Evolutionary conservation across 768 basidiomycete genomes (phyloP).

Genomic region (Rhodosporidiobolus odoratus): DNA sequence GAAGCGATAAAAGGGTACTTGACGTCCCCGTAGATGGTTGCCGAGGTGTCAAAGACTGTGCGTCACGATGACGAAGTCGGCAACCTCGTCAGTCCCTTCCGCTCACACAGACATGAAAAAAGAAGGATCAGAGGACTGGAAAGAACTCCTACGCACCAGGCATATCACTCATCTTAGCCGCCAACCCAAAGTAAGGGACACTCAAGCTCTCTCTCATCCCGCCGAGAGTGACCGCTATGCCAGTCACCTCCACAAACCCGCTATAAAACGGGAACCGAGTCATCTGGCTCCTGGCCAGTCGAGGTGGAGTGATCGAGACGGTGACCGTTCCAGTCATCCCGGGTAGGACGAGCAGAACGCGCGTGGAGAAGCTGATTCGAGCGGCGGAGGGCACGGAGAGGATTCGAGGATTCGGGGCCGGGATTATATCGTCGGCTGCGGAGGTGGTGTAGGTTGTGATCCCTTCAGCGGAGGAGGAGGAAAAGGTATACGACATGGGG

Average conservation of each 20-base stretch:
- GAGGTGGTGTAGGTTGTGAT: constrained; percentile 10
- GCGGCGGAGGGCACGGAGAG: not conserved
- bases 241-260: constrained; percentile 45
- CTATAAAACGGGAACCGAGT: constrained; percentile 46
- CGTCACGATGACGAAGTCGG: not conserved
- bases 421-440: constrained; percentile 3
- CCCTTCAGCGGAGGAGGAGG: not conserved
- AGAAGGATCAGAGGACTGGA: not conserved
- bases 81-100: not conserved
- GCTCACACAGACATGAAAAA: not conserved
- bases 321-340: constrained; percentile 41
- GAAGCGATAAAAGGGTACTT: constrained; percentile 16
- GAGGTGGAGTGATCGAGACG: constrained; percentile 42
- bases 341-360: constrained; percentile 48
- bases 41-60: constrained; percentile 54
- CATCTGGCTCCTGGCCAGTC: constrained; percentile 41
- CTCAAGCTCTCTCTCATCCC: constrained; percentile 38
- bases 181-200: constrained; percentile 53
- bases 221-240: constrained; percentile 25
- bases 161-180: constrained; percentile 51
- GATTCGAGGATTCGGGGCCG: not conserved
- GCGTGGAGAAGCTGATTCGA: constrained; percentile 4
- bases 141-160: constrained; percentile 44
- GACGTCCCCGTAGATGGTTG: constrained; percentile 17
- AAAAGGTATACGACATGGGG: constrained; percentile 22